Base-by-base conservation (phyloP, 495 filamentous ascomycete genomes). In the Annulohypoxylon nitens region DNA sequence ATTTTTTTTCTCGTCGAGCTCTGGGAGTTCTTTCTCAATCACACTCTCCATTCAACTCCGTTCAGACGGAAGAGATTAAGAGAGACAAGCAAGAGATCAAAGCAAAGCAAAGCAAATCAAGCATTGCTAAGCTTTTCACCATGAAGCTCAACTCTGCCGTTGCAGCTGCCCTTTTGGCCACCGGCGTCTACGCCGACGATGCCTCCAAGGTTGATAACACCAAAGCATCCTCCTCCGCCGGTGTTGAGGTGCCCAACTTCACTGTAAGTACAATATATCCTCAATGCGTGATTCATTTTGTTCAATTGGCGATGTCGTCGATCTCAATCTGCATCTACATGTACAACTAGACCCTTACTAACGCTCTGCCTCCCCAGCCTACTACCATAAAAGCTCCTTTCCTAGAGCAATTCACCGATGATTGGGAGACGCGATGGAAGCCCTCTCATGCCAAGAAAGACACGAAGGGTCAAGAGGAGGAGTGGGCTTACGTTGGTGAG, bases 331-430 rank as follows among this genome's bases (percentile, higher is more conserved):
- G 5, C 30, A 30, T 30, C 30, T 30, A 30, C 30, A 30, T 30
- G 3, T 30, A 30, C 30, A 30, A 30, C 30, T 10, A 37, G 48
- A 36, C 8, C 57, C 20, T 67, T 78, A 69, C 81, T 84, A 62
- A 84, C 50, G 37, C 23, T 61, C 36, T 47, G n/a, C n/a, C 33
- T 30, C 59, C 41, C 59, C 66, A 98, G 95, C 95, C 97, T 58
- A 91, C 93, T 59, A 86, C 86, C 63, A 83, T 98, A 78, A 93
- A 98, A 83, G 97, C 92, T 69, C 93, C 94, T 45, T 98, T 99
- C 90, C 83, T 98, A 65, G 97, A 99, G 85, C 97, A 99, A 82
- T 99, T 99, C 87, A 97, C 93, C 81, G 90, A 94, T 67, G 95
- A 92, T 83, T 98, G 96, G 95, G 89, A 97, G 60, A 84, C 86